These are phyloP conservation scores for Crucibulum laeve DNA, from an alignment of 768 basidiomycete genomes.

Conservation along the genomic window DNA sequence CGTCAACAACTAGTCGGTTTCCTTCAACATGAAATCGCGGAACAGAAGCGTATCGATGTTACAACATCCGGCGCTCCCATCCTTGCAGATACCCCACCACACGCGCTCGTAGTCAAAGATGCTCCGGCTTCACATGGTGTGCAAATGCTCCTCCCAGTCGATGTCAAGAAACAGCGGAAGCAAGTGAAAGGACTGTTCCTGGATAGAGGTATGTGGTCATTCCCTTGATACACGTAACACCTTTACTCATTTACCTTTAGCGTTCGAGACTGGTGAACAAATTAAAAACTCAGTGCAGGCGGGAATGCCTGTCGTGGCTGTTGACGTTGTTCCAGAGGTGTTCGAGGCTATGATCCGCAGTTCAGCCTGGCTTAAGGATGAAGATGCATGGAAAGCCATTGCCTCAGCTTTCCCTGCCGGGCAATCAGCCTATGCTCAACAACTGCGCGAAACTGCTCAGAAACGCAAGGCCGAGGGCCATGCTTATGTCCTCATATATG, in stretches of 20 bases:
- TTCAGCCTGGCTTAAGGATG: constrained; percentile 66
- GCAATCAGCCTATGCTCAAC: constrained; percentile 57
- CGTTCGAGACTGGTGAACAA: constrained; percentile 56
- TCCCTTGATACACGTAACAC: not conserved
- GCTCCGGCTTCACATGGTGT: constrained; percentile 36
- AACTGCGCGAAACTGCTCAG: constrained; percentile 61
- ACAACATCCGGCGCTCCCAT: constrained; percentile 54
- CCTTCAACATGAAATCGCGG: constrained; percentile 73
- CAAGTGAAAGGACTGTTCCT: constrained; percentile 64
- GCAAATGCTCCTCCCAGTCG: constrained; percentile 63
- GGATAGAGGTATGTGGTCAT: constrained; percentile 51
- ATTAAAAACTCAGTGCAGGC: constrained; percentile 56
- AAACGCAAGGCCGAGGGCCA: constrained; percentile 64
- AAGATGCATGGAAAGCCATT: constrained; percentile 69
- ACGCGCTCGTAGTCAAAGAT: constrained; percentile 35
- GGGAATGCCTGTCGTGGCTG: constrained; percentile 64
- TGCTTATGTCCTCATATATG: constrained; percentile 57
- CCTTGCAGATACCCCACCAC: constrained; percentile 30
- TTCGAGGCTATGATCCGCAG: constrained; percentile 62
- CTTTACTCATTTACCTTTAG: constrained; percentile 31
- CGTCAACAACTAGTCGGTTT: constrained; percentile 69
- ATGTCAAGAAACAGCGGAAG: constrained; percentile 72
- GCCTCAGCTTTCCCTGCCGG: constrained; percentile 49
- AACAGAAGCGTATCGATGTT: constrained; percentile 73
- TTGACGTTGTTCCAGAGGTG: constrained; percentile 57